Base-by-base conservation (phyloP, 805 yeast genomes). In the Deakozyma indianensis region DNA sequence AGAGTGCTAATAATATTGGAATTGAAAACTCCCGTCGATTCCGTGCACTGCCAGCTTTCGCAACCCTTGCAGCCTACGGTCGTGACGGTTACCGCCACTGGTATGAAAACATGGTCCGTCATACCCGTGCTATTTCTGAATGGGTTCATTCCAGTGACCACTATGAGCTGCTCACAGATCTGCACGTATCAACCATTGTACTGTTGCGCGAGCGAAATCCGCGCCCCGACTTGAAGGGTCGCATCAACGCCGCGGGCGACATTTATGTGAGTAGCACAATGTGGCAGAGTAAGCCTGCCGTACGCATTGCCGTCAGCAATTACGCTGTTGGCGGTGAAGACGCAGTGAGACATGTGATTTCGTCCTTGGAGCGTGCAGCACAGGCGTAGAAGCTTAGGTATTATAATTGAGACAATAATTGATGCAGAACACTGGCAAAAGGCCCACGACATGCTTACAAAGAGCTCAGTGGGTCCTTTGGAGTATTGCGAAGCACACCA, bases 1-100 rank as follows among this genome's bases (percentile, higher is more conserved):
- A 45, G 3, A 35, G 44, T 16, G 53, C 56, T 4, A 23, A 48
- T 40, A 45, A 53, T 41, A 50, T 48, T 22, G 53, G 57, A 3
- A 47, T 53, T 22, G 57, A 53, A 38, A 53, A 53, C 46, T 44
- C 50, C 5, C 48, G 57, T 4, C 43, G 57, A 41, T 51, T 53
- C 45, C 41, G 56, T 2, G 56, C 48, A 1, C 47, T 53, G 43
- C 54, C 57, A 4, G 49, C 50, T 11, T 50, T 48, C 16, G 45
- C 53, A 11, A 49, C 56, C 20, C 45, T 53, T 2, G 29, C 47
- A 1, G 54, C 56, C 15, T 52, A 53, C 25, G 57, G 57, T n/a
- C 41, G 32, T 7, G 18, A 27, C 4, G 54, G 53, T 2, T 53
- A 53, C 27, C 23, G 29, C 25, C 35, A 47, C 4, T 41, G 50